These are phyloP conservation scores for Reticulascus tulasneorum DNA, from an alignment of 2,329 filamentous ascomycete genomes.

Conservation along the genomic window DNA sequence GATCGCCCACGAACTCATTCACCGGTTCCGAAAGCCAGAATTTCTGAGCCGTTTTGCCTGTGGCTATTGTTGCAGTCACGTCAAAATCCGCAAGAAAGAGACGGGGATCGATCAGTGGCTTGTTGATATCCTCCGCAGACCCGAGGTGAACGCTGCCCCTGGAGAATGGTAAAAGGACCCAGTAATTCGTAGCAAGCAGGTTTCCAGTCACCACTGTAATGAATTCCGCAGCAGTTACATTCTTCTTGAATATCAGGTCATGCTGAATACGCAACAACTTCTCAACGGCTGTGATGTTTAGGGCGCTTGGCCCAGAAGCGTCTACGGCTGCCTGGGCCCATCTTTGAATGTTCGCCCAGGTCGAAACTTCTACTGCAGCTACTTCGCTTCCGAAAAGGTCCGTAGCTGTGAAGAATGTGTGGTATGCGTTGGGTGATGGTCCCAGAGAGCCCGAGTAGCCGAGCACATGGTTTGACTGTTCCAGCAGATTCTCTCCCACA, in stretches of 20 bases:
- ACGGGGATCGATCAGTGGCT: slow-evolving; percentile 32
- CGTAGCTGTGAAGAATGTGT: slow-evolving; percentile 27
- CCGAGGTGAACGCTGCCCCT: slow-evolving; percentile 36
- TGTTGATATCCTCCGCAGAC: slow-evolving; percentile 27
- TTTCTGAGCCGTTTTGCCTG: slow-evolving; percentile 23
- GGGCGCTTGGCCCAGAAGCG: slow-evolving; percentile 20
- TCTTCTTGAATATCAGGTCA: slow-evolving; percentile 41
- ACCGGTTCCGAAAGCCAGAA: slow-evolving; percentile 28
- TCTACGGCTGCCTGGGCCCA: slow-evolving; percentile 27
- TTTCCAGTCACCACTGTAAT: slow-evolving; percentile 29
- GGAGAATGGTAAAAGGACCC: slow-evolving; percentile 33
- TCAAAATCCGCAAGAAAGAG: slow-evolving; percentile 33
- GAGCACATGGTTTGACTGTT: slow-evolving; percentile 37
- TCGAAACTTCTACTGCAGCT: slow-evolving; percentile 18
- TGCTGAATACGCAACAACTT: slow-evolving; percentile 40
- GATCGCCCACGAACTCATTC: slow-evolving; percentile 12
- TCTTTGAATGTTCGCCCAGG: slow-evolving; percentile 18
- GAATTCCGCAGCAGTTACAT: slow-evolving; percentile 43
- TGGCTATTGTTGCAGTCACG: slow-evolving; percentile 20
- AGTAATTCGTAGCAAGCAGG: slow-evolving; percentile 32
- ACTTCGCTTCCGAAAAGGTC: slow-evolving; percentile 28
- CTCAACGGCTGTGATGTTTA: slow-evolving; percentile 29
- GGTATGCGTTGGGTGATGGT: slow-evolving; percentile 18
- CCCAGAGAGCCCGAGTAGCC: slow-evolving; percentile 17
- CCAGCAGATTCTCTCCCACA: slow-evolving; percentile 50